phyloP scores from a whole-genome alignment of 1,284 basidiomycete genomes.

The Tilletia indica region DNA sequence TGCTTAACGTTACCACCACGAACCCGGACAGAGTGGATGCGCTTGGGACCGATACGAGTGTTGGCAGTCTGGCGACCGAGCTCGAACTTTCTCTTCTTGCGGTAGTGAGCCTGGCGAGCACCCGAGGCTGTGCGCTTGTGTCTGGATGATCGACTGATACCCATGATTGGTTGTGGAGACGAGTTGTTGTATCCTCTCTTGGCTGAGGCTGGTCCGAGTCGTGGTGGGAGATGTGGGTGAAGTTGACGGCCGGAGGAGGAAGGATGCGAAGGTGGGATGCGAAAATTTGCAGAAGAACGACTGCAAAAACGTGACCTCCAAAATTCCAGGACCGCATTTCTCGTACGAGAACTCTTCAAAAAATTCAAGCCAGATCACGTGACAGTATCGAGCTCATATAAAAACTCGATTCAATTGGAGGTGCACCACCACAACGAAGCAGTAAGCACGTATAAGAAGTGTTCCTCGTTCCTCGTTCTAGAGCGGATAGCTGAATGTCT shows the following conservation, averaged over 20 bases:
- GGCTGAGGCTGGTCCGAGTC: background rate
- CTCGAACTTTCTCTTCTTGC: conserved; percentile 56
- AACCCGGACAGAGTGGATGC: conserved; percentile 55
- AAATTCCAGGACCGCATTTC: no score
- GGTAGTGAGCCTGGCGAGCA: conserved; percentile 54
- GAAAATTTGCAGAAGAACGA: background rate
- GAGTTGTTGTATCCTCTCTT: background rate
- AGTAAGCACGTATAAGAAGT: no score
- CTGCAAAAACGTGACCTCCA: no score
- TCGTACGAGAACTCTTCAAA: no score
- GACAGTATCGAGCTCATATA: no score
- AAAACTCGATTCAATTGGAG: no score
- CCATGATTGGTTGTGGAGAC: conserved; percentile 36
- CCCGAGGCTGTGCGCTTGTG: conserved; percentile 55
- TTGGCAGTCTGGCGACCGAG: conserved; percentile 55
- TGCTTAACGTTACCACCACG: conserved; percentile 56
- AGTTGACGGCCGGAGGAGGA: background rate
- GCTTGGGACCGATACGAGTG: conserved; percentile 55
- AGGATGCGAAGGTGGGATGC: background rate
- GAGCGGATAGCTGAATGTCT: background rate
- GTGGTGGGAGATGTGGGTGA: background rate
- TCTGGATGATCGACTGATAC: conserved; percentile 56
- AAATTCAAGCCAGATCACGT: no score
- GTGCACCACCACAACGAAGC: no score
- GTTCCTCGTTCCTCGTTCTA: no score